Conservation (phyloP, 2,329 filamentous ascomycete genomes). For the Aspergillus ochraceoroseus region DNA sequence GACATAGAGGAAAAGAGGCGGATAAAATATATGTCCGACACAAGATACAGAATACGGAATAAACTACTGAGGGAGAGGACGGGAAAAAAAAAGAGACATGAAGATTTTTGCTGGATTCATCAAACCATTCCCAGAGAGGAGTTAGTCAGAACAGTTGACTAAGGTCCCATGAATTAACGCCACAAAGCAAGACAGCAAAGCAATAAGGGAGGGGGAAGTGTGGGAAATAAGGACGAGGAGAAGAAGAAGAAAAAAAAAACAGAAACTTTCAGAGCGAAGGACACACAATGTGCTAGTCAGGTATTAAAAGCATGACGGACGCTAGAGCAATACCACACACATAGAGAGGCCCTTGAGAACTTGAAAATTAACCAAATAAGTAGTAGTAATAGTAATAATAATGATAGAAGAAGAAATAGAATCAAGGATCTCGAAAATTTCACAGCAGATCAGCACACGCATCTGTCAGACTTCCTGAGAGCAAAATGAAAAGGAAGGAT, state of each 20-base stretch:
- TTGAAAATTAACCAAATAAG: constrained; percentile 21
- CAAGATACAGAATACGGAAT: constrained; percentile 6
- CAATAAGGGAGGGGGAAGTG: constrained; percentile 9
- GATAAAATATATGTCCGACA: not conserved
- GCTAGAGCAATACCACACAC: constrained; percentile 14
- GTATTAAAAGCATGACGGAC: constrained; percentile 18
- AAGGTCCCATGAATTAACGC: constrained; percentile 17
- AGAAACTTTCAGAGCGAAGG: constrained; percentile 12
- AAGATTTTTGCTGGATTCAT: constrained; percentile 19
- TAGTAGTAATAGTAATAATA: constrained; percentile 31
- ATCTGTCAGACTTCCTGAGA: constrained; percentile 13
- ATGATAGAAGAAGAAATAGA: constrained; percentile 22
- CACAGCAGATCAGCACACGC: constrained; percentile 16
- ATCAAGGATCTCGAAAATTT: constrained; percentile 22
- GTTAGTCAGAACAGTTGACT: constrained; percentile 11
- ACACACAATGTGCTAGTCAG: constrained; percentile 8
- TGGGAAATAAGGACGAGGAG: constrained; percentile 22
- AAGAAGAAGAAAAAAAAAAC: constrained; percentile 23
- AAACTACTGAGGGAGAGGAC: constrained; percentile 1
- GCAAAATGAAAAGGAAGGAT: constrained; percentile 20
- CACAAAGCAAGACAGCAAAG: constrained; percentile 15
- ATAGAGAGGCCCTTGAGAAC: constrained; percentile 9
- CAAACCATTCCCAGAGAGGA: constrained; percentile 17
- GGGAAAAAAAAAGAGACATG: constrained; percentile 10
- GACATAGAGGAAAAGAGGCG: too few species aligned